These are phyloP conservation scores for Pyrenula massariospora DNA, from an alignment of 495 filamentous ascomycete genomes.

Conservation along the genomic window DNA sequence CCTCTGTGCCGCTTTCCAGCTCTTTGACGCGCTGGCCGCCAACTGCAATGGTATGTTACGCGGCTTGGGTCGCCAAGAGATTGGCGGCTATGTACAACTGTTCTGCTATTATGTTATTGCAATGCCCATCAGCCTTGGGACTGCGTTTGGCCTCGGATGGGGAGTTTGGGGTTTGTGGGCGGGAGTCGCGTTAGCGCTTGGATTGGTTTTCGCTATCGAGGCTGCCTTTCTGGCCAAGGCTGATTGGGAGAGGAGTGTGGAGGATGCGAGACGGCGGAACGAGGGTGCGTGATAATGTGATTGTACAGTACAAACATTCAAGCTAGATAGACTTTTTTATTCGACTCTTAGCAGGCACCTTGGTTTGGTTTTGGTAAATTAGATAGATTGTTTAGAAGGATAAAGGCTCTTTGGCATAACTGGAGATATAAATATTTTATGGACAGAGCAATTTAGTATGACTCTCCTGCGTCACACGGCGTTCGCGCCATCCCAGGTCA, in stretches of 20 bases:
- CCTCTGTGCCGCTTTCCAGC: slow-evolving; percentile 73
- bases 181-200: slow-evolving; percentile 61
- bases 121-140: slow-evolving; percentile 70
- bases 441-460: too few relatives aligned
- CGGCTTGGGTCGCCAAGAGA: slow-evolving; percentile 72
- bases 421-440: too few relatives aligned
- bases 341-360: too few relatives aligned
- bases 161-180: slow-evolving; percentile 68
- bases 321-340: too few relatives aligned
- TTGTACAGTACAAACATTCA: too few relatives aligned
- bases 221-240: slow-evolving; percentile 50
- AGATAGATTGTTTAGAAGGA: too few relatives aligned
- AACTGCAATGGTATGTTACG: slow-evolving; percentile 74
- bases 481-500: too few relatives aligned
- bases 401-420: too few relatives aligned
- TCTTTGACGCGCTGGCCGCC: slow-evolving; percentile 69
- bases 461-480: too few relatives aligned
- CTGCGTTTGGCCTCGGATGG: slow-evolving; percentile 63
- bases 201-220: slow-evolving; percentile 54
- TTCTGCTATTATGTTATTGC: slow-evolving; percentile 77
- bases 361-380: too few relatives aligned
- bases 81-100: slow-evolving; percentile 80
- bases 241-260: slow-evolving; percentile 64
- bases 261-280: slow-evolving; percentile 62
- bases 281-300: slow-evolving; percentile 42